Base-by-base conservation (phyloP, 257 asterid genomes). In the Nicotiana paniculata region DNA sequence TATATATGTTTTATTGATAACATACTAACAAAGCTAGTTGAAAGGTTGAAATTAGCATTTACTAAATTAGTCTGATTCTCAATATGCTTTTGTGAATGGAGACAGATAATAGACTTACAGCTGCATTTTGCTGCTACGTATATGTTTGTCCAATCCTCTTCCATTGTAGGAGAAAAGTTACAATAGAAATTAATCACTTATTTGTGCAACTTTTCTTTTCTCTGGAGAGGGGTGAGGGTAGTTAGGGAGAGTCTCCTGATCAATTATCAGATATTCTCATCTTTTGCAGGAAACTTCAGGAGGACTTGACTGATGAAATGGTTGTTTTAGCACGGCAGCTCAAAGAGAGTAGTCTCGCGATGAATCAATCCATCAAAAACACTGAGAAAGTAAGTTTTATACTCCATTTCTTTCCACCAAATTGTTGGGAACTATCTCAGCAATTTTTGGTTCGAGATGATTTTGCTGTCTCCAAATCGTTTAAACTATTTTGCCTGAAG, bases 301-400 rank as follows among this genome's bases (percentile, higher is more conserved):
- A 96, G 72, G 92, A 92, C 81, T 86, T 94, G 91, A 94, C 97
- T 0, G 98, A 96, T 87, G 99, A 94, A 88, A 93, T 96, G 98
- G 98, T 92, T 82, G 90, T 79, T 81, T 90, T 96, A 89, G 99
- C 97, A 0, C 88, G 96, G 32, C 94, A 96, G 85, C 95, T 96
- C 72, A 96, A 95, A 85, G 97, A 93, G 91, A 92, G 96, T 84
- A 92, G 95, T 87, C 92, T 94, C 81, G 66, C 89, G 91, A 94
- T 91, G 97, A 94, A 66, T 82, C 94, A 93, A 83, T 96, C 98
- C n/a, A 82, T 94, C 80, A 81, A 85, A 88, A 93, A 91, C 90
- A 93, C 98, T 0, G 97, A 93, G 89, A 96, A 90, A 86, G 99
- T 91, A 85, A 89, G 91, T 83, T 61, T n/a, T 6, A 57, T 5